Evolutionary conservation across 2,329 filamentous ascomycete genomes (phyloP).

Genomic region (Aspergillus chevalieri): DNA sequence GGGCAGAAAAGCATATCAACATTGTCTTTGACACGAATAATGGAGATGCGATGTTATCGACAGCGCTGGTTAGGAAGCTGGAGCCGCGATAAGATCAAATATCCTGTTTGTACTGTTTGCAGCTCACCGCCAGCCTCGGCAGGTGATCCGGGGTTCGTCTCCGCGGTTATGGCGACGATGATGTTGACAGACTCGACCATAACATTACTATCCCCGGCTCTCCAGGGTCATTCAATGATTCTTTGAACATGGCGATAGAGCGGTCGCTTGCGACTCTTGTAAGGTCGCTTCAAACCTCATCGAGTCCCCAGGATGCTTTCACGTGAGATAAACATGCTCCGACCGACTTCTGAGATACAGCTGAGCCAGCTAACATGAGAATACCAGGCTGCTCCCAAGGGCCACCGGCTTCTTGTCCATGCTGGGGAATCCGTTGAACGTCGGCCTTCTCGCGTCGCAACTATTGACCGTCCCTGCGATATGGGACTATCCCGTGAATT

Average conservation of each 20-base stretch:
- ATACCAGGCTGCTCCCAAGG: conserved; percentile 46
- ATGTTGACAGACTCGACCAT: conserved; percentile 4
- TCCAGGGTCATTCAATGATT: not conserved
- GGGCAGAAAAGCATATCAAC: not conserved
- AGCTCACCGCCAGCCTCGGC: conserved; percentile 22
- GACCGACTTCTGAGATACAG: conserved; percentile 1
- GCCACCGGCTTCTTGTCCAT: conserved; percentile 42
- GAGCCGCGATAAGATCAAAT: not conserved
- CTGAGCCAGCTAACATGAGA: not conserved
- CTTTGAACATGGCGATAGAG: conserved; percentile 50
- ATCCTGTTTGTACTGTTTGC: conserved; percentile 31
- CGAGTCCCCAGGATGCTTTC: conserved; percentile 54
- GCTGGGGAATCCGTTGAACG: conserved; percentile 56
- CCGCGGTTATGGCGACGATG: conserved; percentile 15
- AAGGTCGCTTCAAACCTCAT: conserved; percentile 54
- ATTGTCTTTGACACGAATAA: conserved; percentile 2
- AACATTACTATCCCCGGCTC: conserved; percentile 3
- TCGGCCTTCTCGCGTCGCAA: conserved; percentile 55
- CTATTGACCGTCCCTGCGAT: conserved; percentile 54
- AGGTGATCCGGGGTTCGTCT: conserved; percentile 24
- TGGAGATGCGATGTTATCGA: not conserved
- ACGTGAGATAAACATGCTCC: conserved; percentile 37
- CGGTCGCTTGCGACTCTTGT: conserved; percentile 55
- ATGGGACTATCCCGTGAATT: conserved; percentile 50
- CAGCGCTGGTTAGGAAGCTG: not conserved